Percentiles rank a stretch among this genome's conserved stretches.
Conservation (phyloP, 1,284 basidiomycete genomes). For the Malassezia globosa region DNA sequence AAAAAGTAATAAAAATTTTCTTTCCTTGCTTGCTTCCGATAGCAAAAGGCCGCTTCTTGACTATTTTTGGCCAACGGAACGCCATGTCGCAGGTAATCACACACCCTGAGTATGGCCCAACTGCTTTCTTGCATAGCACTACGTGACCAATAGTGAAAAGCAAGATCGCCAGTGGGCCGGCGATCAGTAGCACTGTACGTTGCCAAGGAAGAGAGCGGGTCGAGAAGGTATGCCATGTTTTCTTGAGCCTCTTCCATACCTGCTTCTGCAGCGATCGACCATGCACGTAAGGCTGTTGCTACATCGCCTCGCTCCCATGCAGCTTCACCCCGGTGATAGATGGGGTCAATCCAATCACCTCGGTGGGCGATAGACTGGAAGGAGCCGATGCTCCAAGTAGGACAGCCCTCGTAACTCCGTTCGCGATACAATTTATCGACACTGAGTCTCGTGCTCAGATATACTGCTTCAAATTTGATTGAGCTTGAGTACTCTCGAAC, state of each 20-base stretch:
- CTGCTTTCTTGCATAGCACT: constrained; percentile 86
- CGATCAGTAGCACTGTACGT: too few relatives aligned
- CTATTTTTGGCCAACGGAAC: too few relatives aligned
- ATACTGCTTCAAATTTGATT: not conserved
- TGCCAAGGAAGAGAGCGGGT: too few relatives aligned
- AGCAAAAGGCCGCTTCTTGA: too few relatives aligned
- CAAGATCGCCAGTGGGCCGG: constrained; percentile 67
- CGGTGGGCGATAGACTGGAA: constrained; percentile 51
- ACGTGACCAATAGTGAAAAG: constrained; percentile 82
- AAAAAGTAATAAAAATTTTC: too few relatives aligned
- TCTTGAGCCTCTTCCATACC: constrained; percentile 89
- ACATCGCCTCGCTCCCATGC: constrained; percentile 33
- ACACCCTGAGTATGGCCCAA: constrained; percentile 76
- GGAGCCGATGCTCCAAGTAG: constrained; percentile 42
- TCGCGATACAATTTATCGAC: not conserved
- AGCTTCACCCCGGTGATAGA: constrained; percentile 36
- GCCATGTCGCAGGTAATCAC: constrained; percentile 71
- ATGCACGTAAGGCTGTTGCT: constrained; percentile 47
- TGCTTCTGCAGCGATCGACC: constrained; percentile 73
- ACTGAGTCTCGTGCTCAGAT: not conserved
- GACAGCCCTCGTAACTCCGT: not conserved
- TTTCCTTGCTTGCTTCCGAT: too few relatives aligned
- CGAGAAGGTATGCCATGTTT: constrained; percentile 82
- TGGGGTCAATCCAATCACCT: constrained; percentile 39
- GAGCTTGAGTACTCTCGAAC: too few relatives aligned